phyloP scores from a whole-genome alignment of 352 stramenopile genomes.

The Pythium monospermum region DNA sequence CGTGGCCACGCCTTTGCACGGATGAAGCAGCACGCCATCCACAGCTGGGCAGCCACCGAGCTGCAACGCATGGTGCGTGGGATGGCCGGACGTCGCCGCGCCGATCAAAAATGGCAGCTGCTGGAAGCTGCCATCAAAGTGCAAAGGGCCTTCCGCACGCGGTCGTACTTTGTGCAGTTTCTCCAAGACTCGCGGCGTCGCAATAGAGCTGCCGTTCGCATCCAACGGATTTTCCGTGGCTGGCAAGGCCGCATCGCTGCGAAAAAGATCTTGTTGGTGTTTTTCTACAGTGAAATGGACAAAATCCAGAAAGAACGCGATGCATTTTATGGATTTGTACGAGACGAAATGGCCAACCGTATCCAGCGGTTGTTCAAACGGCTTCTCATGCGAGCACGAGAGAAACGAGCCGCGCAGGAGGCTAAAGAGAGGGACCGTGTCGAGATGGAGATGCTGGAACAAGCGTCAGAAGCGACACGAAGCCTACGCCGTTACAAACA shows the following conservation, averaged over 20 bases:
- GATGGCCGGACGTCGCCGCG: slow-evolving; percentile 30
- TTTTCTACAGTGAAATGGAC: slow-evolving; percentile 57
- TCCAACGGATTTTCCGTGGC: slow-evolving; percentile 63
- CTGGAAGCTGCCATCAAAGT: slow-evolving; percentile 52
- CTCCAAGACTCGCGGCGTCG: slow-evolving; percentile 33
- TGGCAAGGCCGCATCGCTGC: slow-evolving; percentile 39
- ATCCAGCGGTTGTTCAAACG: slow-evolving; percentile 41
- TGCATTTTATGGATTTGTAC: slow-evolving; percentile 34
- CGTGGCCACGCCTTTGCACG: slow-evolving; percentile 30
- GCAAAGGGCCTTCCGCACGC: slow-evolving; percentile 62
- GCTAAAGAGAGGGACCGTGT: slow-evolving; percentile 18
- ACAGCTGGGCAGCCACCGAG: slow-evolving; percentile 42
- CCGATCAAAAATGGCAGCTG: slow-evolving; percentile 28
- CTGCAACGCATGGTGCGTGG: slow-evolving; percentile 61
- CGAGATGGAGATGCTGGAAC: slow-evolving; percentile 44
- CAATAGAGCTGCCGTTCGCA: slow-evolving; percentile 42
- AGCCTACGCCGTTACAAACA: slow-evolving; percentile 29
- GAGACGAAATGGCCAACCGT: slow-evolving; percentile 32
- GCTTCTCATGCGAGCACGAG: slow-evolving; percentile 24
- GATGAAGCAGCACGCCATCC: slow-evolving; percentile 38
- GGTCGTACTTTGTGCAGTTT: slow-evolving; percentile 48
- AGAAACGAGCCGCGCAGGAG: slow-evolving; percentile 21
- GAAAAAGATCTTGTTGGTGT: slow-evolving; percentile 29
- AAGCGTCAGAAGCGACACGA: slow-evolving; percentile 27
- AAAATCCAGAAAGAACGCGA: slow-evolving; percentile 48